Base-by-base conservation (phyloP, 495 filamentous ascomycete genomes). In the Daldinia bambusicola region DNA sequence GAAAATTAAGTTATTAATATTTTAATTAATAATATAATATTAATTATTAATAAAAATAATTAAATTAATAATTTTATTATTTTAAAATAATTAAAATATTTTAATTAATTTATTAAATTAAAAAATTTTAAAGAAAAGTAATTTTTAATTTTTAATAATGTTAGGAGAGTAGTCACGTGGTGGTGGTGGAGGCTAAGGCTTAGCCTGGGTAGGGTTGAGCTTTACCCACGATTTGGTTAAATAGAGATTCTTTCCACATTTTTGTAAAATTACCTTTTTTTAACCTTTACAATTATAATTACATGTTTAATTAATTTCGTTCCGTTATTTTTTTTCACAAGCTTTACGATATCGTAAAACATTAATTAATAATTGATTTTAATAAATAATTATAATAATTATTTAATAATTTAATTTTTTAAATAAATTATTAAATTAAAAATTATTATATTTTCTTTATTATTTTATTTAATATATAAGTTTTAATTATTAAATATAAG, bases 351-450 rank as follows among this genome's bases (percentile, higher is more conserved):
- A n/a, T n/a, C n/a, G n/a, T n/a, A n/a, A n/a, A n/a, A n/a, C n/a
- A n/a, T n/a, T n/a, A n/a, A n/a, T n/a, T n/a, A n/a, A n/a, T n/a
- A n/a, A n/a, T n/a, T n/a, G n/a, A n/a, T n/a, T n/a, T n/a, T n/a
- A n/a, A n/a, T n/a, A n/a, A n/a, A n/a, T n/a, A n/a, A n/a, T n/a
- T 38, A 38, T 38, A 38, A 38, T 38, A 38, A 38, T 38, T 38
- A 38, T 38, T 38, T 38, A 38, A 38, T 38, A 38, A 38, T 38
- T 38, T 38, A 38, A 38, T 38, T 38, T 38, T 38, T 8, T 12
- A 12, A 38, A 8, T 38, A 38, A 38, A 38, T 6, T 38, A 38
- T 38, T 38, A 38, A 38, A 12, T 38, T 38, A 8, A 38, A 38
- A 38, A 38, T 38, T 38, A 38, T 38, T 38, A 38, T 38, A 38